These are phyloP conservation scores for Geranium rotundifolium DNA, from an alignment of 345 rosid genomes.

Conservation along the genomic window DNA sequence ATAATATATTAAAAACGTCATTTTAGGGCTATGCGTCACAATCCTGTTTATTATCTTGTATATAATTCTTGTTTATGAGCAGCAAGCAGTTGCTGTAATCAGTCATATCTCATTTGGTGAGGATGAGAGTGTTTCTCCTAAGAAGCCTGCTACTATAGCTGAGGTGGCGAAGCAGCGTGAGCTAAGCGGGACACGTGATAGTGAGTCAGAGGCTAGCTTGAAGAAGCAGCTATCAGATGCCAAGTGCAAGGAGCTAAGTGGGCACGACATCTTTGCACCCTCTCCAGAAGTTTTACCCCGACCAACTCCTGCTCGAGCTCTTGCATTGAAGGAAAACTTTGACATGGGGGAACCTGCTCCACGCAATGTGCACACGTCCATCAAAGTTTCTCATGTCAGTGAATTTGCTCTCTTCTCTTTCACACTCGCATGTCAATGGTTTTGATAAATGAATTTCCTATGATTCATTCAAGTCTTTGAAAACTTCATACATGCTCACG, in stretches of 20 bases:
- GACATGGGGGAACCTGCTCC: conserved; percentile 53
- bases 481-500: too few relatives aligned
- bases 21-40: too few relatives aligned
- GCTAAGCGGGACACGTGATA: conserved; percentile 67
- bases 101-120: conserved; percentile 87
- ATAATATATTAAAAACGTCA: too few relatives aligned
- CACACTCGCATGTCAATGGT: too few relatives aligned
- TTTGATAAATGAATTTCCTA: too few relatives aligned
- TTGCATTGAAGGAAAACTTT: conserved; percentile 61
- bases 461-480: not conserved
- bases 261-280: conserved; percentile 90
- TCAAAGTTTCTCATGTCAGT: conserved; percentile 19
- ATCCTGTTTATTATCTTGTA: not conserved
- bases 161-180: conserved; percentile 97
- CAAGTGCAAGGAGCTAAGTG: conserved; percentile 81
- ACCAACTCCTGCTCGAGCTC: conserved; percentile 45
- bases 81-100: conserved; percentile 86
- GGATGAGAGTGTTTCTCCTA: conserved; percentile 62
- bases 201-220: conserved; percentile 47
- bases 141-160: conserved; percentile 55
- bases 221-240: conserved; percentile 82
- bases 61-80: conserved; percentile 1
- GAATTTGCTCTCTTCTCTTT: not conserved
- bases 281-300: conserved; percentile 91
- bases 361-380: conserved; percentile 23